Conservation (phyloP, 345 rosid species). For the Rhodamnia rubescens region DNA sequence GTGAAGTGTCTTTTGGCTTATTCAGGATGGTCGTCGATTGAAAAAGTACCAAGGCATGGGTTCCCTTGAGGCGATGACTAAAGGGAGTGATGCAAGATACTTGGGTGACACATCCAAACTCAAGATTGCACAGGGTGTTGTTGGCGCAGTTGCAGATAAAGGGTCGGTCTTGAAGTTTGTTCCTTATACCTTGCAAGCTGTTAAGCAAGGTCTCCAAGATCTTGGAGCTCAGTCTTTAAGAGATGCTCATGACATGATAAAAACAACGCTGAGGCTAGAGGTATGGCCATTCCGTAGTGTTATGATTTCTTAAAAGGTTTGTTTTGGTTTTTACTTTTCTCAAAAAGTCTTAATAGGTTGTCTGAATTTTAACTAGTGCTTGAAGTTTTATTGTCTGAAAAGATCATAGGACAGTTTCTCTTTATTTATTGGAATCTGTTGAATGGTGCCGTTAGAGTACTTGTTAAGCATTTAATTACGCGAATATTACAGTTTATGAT, state of each 20-base stretch:
- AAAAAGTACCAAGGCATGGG: conserved; percentile 98
- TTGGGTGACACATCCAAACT: conserved; percentile 79
- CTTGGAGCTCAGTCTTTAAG: conserved; percentile 74
- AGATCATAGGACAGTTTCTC: neutral
- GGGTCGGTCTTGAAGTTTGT: conserved; percentile 74
- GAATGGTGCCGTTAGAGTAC: neutral
- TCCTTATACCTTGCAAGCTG: conserved; percentile 96
- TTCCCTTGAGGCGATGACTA: conserved; percentile 94
- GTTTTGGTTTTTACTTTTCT: neutral
- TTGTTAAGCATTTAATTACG: neutral
- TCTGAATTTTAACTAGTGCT: neutral
- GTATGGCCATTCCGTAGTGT: conserved; percentile 13
- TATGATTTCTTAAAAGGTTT: neutral
- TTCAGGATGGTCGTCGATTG: conserved; percentile 48
- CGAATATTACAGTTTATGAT: neutral
- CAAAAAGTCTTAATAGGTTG: neutral
- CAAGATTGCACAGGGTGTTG: conserved; percentile 99
- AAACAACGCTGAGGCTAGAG: conserved; percentile 78
- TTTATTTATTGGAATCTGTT: neutral
- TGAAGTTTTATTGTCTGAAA: neutral
- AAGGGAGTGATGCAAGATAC: conserved; percentile 93
- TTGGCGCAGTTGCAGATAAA: conserved; percentile 93
- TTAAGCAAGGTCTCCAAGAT: conserved; percentile 96
- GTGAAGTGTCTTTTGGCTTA: neutral
- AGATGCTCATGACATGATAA: conserved; percentile 66